A percentile compares a stretch with the other conserved stretches of the same genome.
Evolutionary conservation across 768 basidiomycete species (phyloP).

Genomic region (Tylopilus balloui): DNA sequence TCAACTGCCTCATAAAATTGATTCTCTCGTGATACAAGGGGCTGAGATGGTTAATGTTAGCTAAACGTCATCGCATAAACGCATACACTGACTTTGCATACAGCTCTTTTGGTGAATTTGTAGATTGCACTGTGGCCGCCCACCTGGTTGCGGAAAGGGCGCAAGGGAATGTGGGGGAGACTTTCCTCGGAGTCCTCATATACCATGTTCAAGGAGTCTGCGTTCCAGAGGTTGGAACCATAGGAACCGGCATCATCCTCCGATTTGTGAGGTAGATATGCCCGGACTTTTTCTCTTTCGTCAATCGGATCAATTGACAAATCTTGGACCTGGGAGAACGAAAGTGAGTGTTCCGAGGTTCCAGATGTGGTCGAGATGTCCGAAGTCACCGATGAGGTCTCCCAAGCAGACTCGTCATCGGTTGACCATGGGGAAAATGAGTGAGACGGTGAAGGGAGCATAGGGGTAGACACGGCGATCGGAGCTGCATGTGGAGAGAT

Average conservation of each 20-base stretch:
- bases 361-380: constrained; percentile 56
- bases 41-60: constrained; percentile 46
- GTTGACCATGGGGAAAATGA: constrained; percentile 63
- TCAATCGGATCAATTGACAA: constrained; percentile 16
- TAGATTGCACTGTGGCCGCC: constrained; percentile 97
- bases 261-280: constrained; percentile 6
- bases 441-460: constrained; percentile 12
- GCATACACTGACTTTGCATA: constrained; percentile 81
- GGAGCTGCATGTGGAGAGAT: constrained; percentile 26
- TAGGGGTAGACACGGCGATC: constrained; percentile 12
- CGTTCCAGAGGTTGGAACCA: constrained; percentile 22
- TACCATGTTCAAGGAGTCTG: constrained; percentile 37
- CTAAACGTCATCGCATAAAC: background rate
- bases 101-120: constrained; percentile 94
- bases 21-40: constrained; percentile 94
- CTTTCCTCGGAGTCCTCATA: constrained; percentile 50
- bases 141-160: constrained; percentile 96
- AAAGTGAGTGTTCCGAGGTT: constrained; percentile 30
- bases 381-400: constrained; percentile 61
- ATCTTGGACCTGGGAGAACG: constrained; percentile 26
- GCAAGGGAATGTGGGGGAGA: constrained; percentile 84
- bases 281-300: constrained; percentile 12
- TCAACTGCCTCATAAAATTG: constrained; percentile 98
- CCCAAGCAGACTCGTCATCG: constrained; percentile 76
- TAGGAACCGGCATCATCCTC: constrained; percentile 15